Evolutionary conservation across 1,284 basidiomycete genomes (phyloP).

Genomic region (Psilocybe mexicana): DNA sequence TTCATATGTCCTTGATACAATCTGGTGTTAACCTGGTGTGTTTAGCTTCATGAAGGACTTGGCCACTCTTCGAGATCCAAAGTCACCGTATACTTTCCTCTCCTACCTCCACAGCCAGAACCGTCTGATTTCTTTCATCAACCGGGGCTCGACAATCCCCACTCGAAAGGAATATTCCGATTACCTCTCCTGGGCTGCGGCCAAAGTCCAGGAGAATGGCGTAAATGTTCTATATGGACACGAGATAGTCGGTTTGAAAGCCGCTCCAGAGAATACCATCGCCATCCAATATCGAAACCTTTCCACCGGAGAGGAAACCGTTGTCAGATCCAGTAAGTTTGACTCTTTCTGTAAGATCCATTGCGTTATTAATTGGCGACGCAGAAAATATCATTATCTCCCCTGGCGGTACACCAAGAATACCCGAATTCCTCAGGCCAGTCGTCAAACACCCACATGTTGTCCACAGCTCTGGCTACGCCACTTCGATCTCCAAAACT

Average conservation of each 20-base stretch:
- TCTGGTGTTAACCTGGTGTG: constrained; percentile 12
- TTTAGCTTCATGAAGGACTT: constrained; percentile 60
- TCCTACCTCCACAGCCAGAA: constrained; percentile 54
- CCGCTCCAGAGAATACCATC: constrained; percentile 36
- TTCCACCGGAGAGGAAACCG: constrained; percentile 35
- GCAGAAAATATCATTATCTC: constrained; percentile 51
- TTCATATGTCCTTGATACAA: constrained; percentile 8
- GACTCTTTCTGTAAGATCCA: constrained; percentile 5
- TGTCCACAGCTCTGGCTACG: constrained; percentile 48
- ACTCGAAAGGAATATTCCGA: constrained; percentile 81
- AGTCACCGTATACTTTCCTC: constrained; percentile 58
- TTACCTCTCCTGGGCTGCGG: constrained; percentile 58
- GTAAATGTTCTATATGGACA: constrained; percentile 49
- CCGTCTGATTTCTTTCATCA: constrained; percentile 63
- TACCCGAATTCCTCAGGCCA: constrained; percentile 41
- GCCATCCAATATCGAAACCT: constrained; percentile 39
- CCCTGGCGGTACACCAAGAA: constrained; percentile 48
- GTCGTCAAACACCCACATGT: constrained; percentile 38
- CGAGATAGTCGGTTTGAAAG: constrained; percentile 45
- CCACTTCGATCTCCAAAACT: constrained; percentile 40
- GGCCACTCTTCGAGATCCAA: constrained; percentile 56
- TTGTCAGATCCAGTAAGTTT: constrained; percentile 41
- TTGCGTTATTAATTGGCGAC: constrained; percentile 7
- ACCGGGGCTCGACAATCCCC: constrained; percentile 88
- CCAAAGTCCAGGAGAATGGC: constrained; percentile 43